phyloP scores from a whole-genome alignment of 371 early-diverging fungal genomes.

The Mortierella sp. region DNA sequence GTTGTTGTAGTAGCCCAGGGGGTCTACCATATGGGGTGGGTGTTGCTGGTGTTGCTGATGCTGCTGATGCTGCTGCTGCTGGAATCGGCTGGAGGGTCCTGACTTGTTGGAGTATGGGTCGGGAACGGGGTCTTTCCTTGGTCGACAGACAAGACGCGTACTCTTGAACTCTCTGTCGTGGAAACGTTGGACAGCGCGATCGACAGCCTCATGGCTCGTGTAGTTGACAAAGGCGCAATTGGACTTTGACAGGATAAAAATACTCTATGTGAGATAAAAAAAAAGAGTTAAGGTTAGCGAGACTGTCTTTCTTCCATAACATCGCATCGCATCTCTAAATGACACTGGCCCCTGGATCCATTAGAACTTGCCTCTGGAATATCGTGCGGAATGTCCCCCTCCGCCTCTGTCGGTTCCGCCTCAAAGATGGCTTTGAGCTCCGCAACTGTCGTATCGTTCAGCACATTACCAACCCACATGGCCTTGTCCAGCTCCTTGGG shows the following conservation, averaged over 20 bases:
- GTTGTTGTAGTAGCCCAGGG: conserved; percentile 20
- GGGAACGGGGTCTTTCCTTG: conserved; percentile 55
- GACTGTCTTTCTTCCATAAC: background rate
- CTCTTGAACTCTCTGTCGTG: conserved; percentile 61
- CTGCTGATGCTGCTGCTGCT: conserved; percentile 13
- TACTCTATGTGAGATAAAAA: conserved; percentile 43
- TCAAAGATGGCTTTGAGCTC: conserved; percentile 60
- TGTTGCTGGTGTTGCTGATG: conserved; percentile 18
- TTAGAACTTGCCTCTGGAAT: conserved; percentile 34
- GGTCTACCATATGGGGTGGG: conserved; percentile 13
- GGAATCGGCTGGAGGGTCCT: conserved; percentile 12
- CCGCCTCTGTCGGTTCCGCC: conserved; percentile 46
- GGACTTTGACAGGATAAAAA: conserved; percentile 60
- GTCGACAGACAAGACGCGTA: conserved; percentile 58
- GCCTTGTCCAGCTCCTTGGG: conserved; percentile 63
- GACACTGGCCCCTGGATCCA: background rate
- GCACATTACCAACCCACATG: conserved; percentile 64
- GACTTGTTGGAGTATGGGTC: conserved; percentile 32
- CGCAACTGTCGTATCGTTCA: conserved; percentile 57
- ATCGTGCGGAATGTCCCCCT: conserved; percentile 45
- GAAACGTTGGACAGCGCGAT: conserved; percentile 57
- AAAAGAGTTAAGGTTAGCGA: conserved; percentile 10
- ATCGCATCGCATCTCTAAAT: background rate
- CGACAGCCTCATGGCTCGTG: conserved; percentile 60
- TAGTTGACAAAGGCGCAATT: conserved; percentile 64